Conservation (phyloP, 108 stramenopile species). For the Skeletonema costatum region DNA sequence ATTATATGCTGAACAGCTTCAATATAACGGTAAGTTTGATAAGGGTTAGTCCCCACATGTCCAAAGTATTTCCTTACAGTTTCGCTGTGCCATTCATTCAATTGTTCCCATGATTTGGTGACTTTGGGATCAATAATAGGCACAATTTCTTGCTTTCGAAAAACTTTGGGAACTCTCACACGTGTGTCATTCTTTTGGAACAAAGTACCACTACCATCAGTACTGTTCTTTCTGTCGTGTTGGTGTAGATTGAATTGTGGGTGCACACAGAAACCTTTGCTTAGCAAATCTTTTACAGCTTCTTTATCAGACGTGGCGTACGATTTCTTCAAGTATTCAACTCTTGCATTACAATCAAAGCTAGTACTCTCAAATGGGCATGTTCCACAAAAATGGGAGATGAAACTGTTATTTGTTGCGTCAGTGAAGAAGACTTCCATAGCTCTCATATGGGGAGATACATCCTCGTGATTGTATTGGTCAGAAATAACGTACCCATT, state of each 20-base stretch:
- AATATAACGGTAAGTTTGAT: slow-evolving; percentile 18
- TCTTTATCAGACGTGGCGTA: too few relatives aligned
- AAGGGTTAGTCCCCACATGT: slow-evolving; percentile 21
- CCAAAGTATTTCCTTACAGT: slow-evolving; percentile 15
- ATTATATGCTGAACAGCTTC: slow-evolving; percentile 13
- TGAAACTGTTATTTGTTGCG: too few relatives aligned
- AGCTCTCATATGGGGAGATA: too few relatives aligned
- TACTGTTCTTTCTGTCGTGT: not conserved
- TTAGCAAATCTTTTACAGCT: too few relatives aligned
- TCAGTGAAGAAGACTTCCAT: too few relatives aligned
- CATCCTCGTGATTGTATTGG: too few relatives aligned
- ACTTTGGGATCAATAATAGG: slow-evolving; percentile 7
- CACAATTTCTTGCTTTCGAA: not conserved
- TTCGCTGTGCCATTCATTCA: slow-evolving; percentile 10
- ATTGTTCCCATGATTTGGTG: slow-evolving; percentile 3
- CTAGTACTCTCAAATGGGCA: too few relatives aligned
- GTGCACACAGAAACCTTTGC: too few relatives aligned
- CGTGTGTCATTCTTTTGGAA: slow-evolving; percentile 11
- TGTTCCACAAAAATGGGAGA: too few relatives aligned
- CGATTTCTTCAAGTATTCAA: too few relatives aligned
- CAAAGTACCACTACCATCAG: not conserved
- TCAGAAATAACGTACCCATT: slow-evolving; percentile 11
- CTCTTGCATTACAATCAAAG: too few relatives aligned
- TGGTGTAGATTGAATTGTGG: not conserved
- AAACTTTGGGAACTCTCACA: slow-evolving; percentile 2